Base-by-base conservation (phyloP, 2,329 filamentous ascomycete species). In the Trichophyton schoenleinii region DNA sequence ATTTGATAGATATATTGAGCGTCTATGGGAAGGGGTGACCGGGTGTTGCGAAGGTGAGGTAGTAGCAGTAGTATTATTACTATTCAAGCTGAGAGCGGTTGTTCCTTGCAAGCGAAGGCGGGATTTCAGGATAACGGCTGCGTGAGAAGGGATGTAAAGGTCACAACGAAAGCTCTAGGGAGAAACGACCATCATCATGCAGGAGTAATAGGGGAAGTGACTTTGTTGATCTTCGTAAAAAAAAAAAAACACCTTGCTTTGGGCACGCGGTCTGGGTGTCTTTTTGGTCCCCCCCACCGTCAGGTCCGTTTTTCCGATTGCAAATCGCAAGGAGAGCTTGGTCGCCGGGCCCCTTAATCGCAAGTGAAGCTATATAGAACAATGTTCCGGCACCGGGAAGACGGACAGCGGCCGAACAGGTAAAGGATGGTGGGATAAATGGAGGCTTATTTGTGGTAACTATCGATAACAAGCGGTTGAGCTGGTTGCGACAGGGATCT, bases 401-500 rank as follows among this genome's bases (percentile, higher is more conserved):
- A 55, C 49, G 22, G 28, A 55, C 15, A 28, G 49, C 36, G 49
- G n/a, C 49, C 28, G 28, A 55, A 34, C 28, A 22, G 28, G 49
- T 36, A 55, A 55, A 55, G 31, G 22, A 44, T 58, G 57, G 57
- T 58, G 57, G 57, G 57, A 34, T 55, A 55, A 55, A 44, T 59
- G n/a, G 34, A 38, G 34, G 8, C 9, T 38, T 38, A 38, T 11
- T 49, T 18, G 58, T 59, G 58, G 44, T 59, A 44, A 44, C n/a
- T 44, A 59, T 59, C 58, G 58, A 59, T 59, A 59, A 59, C 58
- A 34, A 36, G 41, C 44, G 44, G n/a, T 58, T 36, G 41, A 49
- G 58, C 58, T 49, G n/a, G 44, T 49, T 49, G 41, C 58, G 58
- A 59, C 58, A 59, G 58, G 58, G 58, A 59, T 59, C 41, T 42